These are phyloP conservation scores for Phytophthora pisi DNA, from an alignment of 352 stramenopile species.

Conservation along the genomic window DNA sequence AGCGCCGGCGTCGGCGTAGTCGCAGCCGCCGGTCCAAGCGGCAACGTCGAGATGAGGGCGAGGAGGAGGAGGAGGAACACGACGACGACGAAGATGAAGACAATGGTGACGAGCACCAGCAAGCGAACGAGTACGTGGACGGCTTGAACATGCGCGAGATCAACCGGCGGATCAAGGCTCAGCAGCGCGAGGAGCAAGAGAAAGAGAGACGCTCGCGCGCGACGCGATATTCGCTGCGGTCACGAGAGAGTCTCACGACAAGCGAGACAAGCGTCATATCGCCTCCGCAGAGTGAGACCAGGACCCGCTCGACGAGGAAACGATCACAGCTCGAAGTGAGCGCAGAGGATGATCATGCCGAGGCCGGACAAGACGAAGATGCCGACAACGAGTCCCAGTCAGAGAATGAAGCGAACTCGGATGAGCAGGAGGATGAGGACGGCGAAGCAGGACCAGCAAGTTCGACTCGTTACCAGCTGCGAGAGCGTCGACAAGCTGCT, in stretches of 20 bases:
- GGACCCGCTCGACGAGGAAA: slow-evolving; percentile 14
- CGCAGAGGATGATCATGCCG: slow-evolving; percentile 16
- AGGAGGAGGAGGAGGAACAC: slow-evolving; percentile 11
- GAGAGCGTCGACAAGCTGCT: slow-evolving; percentile 29
- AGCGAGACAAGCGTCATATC: slow-evolving; percentile 29
- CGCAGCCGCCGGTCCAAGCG: slow-evolving; percentile 24
- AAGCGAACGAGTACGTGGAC: slow-evolving; percentile 47
- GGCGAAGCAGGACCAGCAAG: slow-evolving; percentile 36
- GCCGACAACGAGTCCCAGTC: slow-evolving; percentile 41
- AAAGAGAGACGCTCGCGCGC: slow-evolving; percentile 34
- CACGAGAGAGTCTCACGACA: slow-evolving; percentile 42
- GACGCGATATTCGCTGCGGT: slow-evolving; percentile 67
- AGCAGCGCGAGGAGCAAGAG: slow-evolving; percentile 44
- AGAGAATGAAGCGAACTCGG: slow-evolving; percentile 37
- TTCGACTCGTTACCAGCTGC: slow-evolving; percentile 50
- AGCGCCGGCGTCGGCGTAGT: slow-evolving; percentile 27
- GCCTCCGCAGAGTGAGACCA: slow-evolving; percentile 8
- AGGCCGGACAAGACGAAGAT: slow-evolving; percentile 19
- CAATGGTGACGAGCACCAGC: slow-evolving; percentile 34
- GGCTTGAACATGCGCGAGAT: slow-evolving; percentile 64
- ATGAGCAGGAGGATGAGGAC: slow-evolving; percentile 39
- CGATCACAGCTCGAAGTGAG: slow-evolving; percentile 40
- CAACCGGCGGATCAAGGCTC: slow-evolving; percentile 52
- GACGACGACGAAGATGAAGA: slow-evolving; percentile 15
- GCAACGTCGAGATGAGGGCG: slow-evolving; percentile 18